These are phyloP conservation scores for Eucalyptus polybractea DNA, from an alignment of 345 rosid species.

Conservation along the genomic window DNA sequence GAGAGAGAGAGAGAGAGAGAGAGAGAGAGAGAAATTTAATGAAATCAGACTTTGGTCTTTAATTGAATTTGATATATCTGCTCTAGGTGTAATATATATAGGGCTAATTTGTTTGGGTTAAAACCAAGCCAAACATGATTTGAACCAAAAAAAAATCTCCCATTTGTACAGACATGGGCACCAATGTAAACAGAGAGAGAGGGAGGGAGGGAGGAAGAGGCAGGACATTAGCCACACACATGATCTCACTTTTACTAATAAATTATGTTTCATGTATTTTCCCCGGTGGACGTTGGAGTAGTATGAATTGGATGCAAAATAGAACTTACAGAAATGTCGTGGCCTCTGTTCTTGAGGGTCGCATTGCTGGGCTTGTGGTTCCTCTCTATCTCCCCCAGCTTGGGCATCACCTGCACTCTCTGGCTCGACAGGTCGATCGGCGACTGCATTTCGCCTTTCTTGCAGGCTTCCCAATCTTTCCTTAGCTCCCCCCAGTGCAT, in stretches of 20 bases:
- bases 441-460: slow-evolving; percentile 23
- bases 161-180: neutral
- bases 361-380: slow-evolving; percentile 19
- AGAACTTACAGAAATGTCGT: slow-evolving; percentile 32
- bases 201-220: neutral
- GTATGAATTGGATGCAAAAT: neutral
- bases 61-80: neutral
- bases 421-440: slow-evolving; percentile 13
- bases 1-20: neutral
- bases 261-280: neutral
- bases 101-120: neutral
- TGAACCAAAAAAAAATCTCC: neutral
- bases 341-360: slow-evolving; percentile 38
- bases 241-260: neutral
- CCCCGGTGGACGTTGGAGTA: neutral
- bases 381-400: neutral
- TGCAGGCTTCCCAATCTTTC: slow-evolving; percentile 21
- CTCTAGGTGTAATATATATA: neutral
- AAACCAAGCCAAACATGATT: neutral
- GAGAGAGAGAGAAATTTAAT: neutral
- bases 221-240: neutral
- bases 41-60: neutral
- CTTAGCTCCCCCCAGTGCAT: slow-evolving; percentile 31
- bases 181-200: neutral
- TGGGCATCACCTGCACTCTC: slow-evolving; percentile 4